Base-by-base conservation (phyloP, 2,329 filamentous ascomycete genomes). In the Beauveria rudraprayagi region DNA sequence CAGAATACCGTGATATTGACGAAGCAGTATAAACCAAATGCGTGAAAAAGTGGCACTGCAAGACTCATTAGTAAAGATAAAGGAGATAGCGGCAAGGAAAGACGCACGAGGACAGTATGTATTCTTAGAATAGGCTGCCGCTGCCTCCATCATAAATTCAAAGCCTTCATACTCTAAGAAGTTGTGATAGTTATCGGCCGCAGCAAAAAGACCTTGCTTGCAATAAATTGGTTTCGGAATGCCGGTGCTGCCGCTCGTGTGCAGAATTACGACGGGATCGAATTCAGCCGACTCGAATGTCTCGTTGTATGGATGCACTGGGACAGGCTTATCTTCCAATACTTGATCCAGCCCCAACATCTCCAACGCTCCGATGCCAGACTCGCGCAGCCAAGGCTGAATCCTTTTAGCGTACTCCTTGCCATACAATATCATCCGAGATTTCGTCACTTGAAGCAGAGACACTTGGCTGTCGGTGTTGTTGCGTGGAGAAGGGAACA, bases 161-260 rank as follows among this genome's bases (percentile, higher is more conserved):
- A 60, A 56, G 1, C 68, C 70, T 17, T 70, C 37, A 57, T 69
- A 70, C 3, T 66, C 62, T 0, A 66, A 67, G 1, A 70, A 43
- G 3, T 67, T 54, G 26, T 70, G 70, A 30, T 67, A 69, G 2
- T 57, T 64, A 59, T 80, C 76, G 3, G 58, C 63, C 19, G 73
- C 65, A 1, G 73, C 69, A 16, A 76, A 11, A 67, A 75, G 70
- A 16, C 77, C 77, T 5, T 77, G 72, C 4, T 67, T 66, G 22
- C 70, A 66, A 10, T 76, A 63, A n/a, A 81, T 71, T 2, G 78
- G 77, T 65, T 78, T 80, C 0, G 78, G 78, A 3, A 78, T 68
- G 0, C 78, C 78, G 0, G 78, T 79, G 47, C 73, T 77, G 6
- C 78, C 78, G 57, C 75, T 78, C 0, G 77, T 80, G 66, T 80